Base-by-base conservation (phyloP, 1,139 yeast genomes). In the Debaryomyces udenii region DNA sequence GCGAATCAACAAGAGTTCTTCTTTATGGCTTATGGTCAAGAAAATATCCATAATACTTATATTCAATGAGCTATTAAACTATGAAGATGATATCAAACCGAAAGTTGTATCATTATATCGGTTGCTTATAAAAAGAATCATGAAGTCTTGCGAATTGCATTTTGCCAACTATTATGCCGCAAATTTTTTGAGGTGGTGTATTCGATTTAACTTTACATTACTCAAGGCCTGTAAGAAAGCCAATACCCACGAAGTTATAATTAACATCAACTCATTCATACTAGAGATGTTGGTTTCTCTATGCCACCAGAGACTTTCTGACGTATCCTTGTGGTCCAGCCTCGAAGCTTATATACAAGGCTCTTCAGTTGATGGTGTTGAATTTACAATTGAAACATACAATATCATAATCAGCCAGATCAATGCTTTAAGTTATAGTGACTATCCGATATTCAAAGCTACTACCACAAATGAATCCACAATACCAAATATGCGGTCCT, bases 141-240 rank as follows among this genome's bases (percentile, higher is more conserved):
- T 68, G 22, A 56, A 49, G 38, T 64, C 76, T 17, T 63, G 68
- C 47, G 52, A 58, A 24, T 38, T 62, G 31, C 78, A 73, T 47
- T 67, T 55, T 49, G 70, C 75, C 37, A 73, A 72, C 49, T 73
- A 73, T 48, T 68, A 72, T 40, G 77, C 70, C 2, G 56, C 62
- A 24, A 56, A 53, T 38, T 70, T 57, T 41, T 43, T 70, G 10
- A 49, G 57, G 22, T 72, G 76, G 76, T 43, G 62, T 14, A 51
- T 53, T 4, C 43, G 46, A 11, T 37, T 61, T 15, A 49, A 49
- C 27, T 31, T 26, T 10, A 30, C 23, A 16, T 27, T 29, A 6
- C 20, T 33, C 9, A 41, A 27, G 23, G 31, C 27, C 18, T 23
- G 9, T 3, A 16, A 26, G 6, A 13, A 15, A 11, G 27, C 22